phyloP scores from a whole-genome alignment of 306 rosid genomes.

The Hippophae rhamnoides region DNA sequence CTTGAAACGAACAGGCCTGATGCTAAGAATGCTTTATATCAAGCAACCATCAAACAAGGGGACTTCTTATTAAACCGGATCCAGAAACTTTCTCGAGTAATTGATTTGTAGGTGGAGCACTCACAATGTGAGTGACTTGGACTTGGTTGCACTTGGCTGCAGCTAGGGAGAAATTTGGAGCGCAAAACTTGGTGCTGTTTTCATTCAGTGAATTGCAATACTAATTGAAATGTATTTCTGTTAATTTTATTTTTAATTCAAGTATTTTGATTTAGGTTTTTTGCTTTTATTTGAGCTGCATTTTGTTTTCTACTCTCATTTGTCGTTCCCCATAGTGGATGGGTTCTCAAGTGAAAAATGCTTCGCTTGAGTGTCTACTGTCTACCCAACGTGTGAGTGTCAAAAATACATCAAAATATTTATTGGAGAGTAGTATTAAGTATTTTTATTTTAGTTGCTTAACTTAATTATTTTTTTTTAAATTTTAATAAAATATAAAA shows the following conservation, averaged over 20 bases:
- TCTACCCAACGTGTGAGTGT: too few species aligned
- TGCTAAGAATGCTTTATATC: constrained; percentile 92
- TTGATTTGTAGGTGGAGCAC: constrained; percentile 42
- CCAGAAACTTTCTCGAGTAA: constrained; percentile 89
- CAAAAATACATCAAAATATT: too few species aligned
- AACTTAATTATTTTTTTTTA: too few species aligned
- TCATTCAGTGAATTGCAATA: constrained; percentile 10
- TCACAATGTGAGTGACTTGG: constrained; percentile 6
- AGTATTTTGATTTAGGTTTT: constrained; percentile 6
- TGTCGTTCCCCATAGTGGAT: not conserved
- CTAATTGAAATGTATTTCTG: constrained; percentile 14
- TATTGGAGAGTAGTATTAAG: too few species aligned
- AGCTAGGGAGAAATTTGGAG: constrained; percentile 13
- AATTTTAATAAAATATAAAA: too few species aligned
- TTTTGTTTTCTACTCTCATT: not conserved
- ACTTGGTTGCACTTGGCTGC: constrained; percentile 2
- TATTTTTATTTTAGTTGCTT: too few species aligned
- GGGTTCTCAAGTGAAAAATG: constrained; percentile 2
- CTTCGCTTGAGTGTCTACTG: not conserved
- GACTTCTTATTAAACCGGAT: constrained; percentile 86
- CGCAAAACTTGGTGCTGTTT: constrained; percentile 4
- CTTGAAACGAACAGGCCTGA: constrained; percentile 91
- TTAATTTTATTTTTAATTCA: not conserved
- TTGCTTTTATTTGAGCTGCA: not conserved
- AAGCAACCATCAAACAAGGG: constrained; percentile 96